Conservation (phyloP, 371 early-diverging fungal genomes). For the Circinella minor region DNA sequence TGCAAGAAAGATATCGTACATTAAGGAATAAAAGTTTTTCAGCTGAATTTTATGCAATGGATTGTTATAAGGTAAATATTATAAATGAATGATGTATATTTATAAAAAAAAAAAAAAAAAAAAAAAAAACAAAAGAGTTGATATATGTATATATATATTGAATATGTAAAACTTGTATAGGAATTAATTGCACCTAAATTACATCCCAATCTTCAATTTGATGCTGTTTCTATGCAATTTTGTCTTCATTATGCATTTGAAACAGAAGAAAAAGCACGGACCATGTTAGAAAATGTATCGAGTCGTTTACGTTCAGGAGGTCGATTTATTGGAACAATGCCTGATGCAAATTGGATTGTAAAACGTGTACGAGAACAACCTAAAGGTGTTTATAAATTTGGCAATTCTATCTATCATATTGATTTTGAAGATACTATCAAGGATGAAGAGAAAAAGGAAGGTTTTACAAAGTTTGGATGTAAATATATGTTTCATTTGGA, state of each 20-base stretch:
- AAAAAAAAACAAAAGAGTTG: not conserved
- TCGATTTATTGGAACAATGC: conserved; percentile 93
- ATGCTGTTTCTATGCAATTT: conserved; percentile 96
- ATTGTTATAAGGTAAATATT: conserved; percentile 81
- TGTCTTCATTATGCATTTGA: conserved; percentile 98
- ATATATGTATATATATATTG: not conserved
- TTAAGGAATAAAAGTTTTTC: conserved; percentile 62
- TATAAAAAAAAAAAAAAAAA: too few species aligned
- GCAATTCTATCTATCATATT: conserved; percentile 87
- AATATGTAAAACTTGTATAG: conserved; percentile 25
- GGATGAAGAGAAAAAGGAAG: conserved; percentile 21
- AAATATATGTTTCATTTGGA: conserved; percentile 93
- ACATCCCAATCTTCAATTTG: conserved; percentile 63
- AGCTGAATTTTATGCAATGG: conserved; percentile 79
- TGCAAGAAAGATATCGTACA: conserved; percentile 71
- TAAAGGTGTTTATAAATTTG: conserved; percentile 58
- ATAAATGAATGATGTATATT: too few species aligned
- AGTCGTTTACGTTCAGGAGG: conserved; percentile 83
- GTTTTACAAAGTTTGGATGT: conserved; percentile 77
- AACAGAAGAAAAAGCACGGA: conserved; percentile 78
- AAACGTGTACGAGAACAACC: conserved; percentile 45
- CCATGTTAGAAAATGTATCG: conserved; percentile 86
- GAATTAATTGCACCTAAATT: conserved; percentile 62
- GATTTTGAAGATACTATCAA: conserved; percentile 69
- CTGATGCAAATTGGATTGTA: conserved; percentile 91